Base-by-base conservation (phyloP, 2,329 filamentous ascomycete species). In the Calonectria pauciramosa region DNA sequence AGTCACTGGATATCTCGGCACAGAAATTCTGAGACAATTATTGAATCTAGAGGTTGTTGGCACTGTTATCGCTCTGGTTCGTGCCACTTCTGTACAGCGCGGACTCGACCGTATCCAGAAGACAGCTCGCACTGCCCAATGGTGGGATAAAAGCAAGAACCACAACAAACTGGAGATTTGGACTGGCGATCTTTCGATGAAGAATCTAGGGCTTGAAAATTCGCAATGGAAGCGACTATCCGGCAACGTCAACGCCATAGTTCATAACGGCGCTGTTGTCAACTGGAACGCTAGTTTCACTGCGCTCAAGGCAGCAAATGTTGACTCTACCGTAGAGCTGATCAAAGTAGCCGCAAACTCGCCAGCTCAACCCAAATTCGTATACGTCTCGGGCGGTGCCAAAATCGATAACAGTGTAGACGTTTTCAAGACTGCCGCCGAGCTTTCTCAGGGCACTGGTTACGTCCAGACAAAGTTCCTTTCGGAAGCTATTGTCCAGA, bases 241-340 rank as follows among this genome's bases (percentile, higher is more conserved):
- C 3, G 85, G 92, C 5, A 88, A 92, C 49, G 93, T 93, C 1
- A 94, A 97, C 81, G 34, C 34, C 34, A 36, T 36, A 7, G 10
- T 36, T 36, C 34, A 36, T 36, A 36, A 36, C 34, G 34, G 95
- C 56, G 95, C 95, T 20, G 87, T 89, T 49, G 92, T 94, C 13
- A 93, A 98, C 82, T 98, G 95, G 95, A 92, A 97, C 41, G 89
- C 92, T 79, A 92, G 91, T 8, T 98, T 98, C 84, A 89, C 91
- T 14, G 91, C 91, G 52, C 89, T 98, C 77, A 91, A 90, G 80
- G 87, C 91, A 0, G 89, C 94, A 67, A 98, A 98, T 82, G 95
- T 98, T 2, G 86, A 75, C 9, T 81, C 80, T 0, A 78, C 78
- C 9, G 18, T 77, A 4, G 60, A 78, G 1, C 60, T 82, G 36